Evolutionary conservation across 208 protist species (phyloP), one percentile per base, ranked within the genome.

Genomic region (Leishmania braziliensis): DNA sequence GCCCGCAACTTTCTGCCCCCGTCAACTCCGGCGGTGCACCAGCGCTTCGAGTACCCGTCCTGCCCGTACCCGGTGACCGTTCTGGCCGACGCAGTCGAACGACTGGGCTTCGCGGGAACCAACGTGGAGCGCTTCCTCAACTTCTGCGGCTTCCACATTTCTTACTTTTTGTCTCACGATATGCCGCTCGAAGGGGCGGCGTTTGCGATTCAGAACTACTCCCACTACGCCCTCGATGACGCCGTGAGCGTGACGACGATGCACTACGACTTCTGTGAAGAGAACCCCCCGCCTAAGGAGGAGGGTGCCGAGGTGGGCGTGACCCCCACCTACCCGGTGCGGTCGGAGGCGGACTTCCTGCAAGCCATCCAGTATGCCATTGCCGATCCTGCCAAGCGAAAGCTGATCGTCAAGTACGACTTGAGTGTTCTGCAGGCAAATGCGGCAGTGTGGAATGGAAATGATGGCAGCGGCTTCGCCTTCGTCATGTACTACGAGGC

Each of bases 71-170:
- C 92, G 65, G 78, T 97, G 53, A 98, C 95, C 26, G 88, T 98
- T 65, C 88, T 98, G 71, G 95, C 95, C 26, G 93, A 96, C 76
- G 93, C 94, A 5, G 89, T 98, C 65, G 84, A 89, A 74, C 90
- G 87, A 48, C 86, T 97, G 56, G 95, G 94, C 43, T 96, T 96
- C 83, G 5, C 72, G 23, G 83, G 79, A 75, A 80, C 90, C 20
- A 88, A 93, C 79, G 92, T 98, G 33, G 92, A 97, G 85, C 89
- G 86, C 71, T 91, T 98, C 51, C 65, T 97, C 10, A 96, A 98
- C 84, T 91, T 89, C 79, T 93, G 88, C 78, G 95, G 94, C 16
- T 97, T 97, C 80, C 95, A 97, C 85, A 88, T 96, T 39, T 94
- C 94, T 1, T 98, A 94, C 85, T 95, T 98, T 63, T 77, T 98